These are phyloP conservation scores for Auriscalpium vulgare DNA, from an alignment of 768 basidiomycete species.

Conservation along the genomic window DNA sequence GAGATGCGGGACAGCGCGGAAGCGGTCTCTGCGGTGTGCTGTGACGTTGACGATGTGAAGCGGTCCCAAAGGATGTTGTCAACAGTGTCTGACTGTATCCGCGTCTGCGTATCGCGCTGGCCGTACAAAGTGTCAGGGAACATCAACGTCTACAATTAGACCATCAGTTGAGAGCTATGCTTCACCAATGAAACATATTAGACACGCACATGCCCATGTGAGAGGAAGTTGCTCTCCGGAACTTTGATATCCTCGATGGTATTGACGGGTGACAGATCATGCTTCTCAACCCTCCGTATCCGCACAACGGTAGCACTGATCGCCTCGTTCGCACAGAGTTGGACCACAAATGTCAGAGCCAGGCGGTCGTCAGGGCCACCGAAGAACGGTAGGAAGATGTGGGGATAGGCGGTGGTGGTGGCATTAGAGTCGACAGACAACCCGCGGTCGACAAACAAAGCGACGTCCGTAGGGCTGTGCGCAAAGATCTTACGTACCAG, in stretches of 20 bases:
- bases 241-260: constrained; percentile 23
- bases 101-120: constrained; percentile 50
- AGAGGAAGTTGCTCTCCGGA: constrained; percentile 12
- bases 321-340: constrained; percentile 58
- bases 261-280: constrained; percentile 25
- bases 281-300: constrained; percentile 36
- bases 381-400: constrained; percentile 84
- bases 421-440: constrained; percentile 23
- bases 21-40: constrained; percentile 22
- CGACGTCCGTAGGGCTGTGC: constrained; percentile 66
- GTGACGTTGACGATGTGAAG: constrained; percentile 33
- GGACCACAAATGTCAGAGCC: constrained; percentile 73
- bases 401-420: constrained; percentile 31
- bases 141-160: constrained; percentile 31
- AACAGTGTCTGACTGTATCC: constrained; percentile 71
- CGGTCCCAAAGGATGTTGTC: constrained; percentile 74
- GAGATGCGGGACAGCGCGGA: constrained; percentile 53
- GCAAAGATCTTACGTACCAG: constrained; percentile 81
- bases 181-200: not conserved
- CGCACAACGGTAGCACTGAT: constrained; percentile 71
- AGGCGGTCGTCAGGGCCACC: constrained; percentile 92
- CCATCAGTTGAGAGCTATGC: constrained; percentile 2
- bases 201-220: constrained; percentile 26
- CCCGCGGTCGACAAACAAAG: constrained; percentile 78
- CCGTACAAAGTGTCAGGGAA: constrained; percentile 72